These are phyloP conservation scores for Phialophora tarda DNA, from an alignment of 2,329 filamentous ascomycete species.

Conservation along the genomic window DNA sequence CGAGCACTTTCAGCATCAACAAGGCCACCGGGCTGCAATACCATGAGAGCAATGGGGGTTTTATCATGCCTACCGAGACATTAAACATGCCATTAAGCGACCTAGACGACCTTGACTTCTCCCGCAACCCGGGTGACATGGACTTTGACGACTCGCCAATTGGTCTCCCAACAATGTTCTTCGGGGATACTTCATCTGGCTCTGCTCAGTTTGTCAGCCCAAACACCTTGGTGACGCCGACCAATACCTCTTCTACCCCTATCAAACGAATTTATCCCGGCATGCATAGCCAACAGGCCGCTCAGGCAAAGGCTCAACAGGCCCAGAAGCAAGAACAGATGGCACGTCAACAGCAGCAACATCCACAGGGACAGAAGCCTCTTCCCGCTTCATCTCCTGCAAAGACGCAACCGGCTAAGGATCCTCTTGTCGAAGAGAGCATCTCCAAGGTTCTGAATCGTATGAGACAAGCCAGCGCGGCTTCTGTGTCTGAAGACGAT, in stretches of 20 bases:
- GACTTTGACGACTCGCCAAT: slow-evolving; percentile 70
- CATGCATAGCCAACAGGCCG: slow-evolving; percentile 88
- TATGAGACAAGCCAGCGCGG: slow-evolving; percentile 77
- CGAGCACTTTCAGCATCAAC: slow-evolving; percentile 79
- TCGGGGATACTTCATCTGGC: slow-evolving; percentile 51
- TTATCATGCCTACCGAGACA: slow-evolving; percentile 50
- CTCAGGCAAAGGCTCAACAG: slow-evolving; percentile 70
- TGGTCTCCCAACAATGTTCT: slow-evolving; percentile 67
- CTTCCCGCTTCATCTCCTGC: slow-evolving; percentile 40
- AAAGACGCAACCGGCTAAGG: slow-evolving; percentile 53
- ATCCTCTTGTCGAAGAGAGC: slow-evolving; percentile 84
- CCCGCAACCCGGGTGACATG: slow-evolving; percentile 64
- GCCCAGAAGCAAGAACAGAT: slow-evolving; percentile 65
- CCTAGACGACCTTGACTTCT: slow-evolving; percentile 65
- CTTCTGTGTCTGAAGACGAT: slow-evolving; percentile 60
- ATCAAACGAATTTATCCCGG: slow-evolving; percentile 85
- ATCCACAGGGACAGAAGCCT: slow-evolving; percentile 39
- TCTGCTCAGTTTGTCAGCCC: slow-evolving; percentile 72
- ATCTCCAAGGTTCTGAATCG: slow-evolving; percentile 91
- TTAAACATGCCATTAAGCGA: slow-evolving; percentile 46
- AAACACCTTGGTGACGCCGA: slow-evolving; percentile 64
- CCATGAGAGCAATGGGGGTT: slow-evolving; percentile 46
- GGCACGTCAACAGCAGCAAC: slow-evolving; percentile 60
- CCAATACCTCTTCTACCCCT: slow-evolving; percentile 46
- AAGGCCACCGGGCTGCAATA: slow-evolving; percentile 56